Evolutionary conservation across 2,329 filamentous ascomycete species (phyloP).

Genomic region (Fusarium guadeloupense): DNA sequence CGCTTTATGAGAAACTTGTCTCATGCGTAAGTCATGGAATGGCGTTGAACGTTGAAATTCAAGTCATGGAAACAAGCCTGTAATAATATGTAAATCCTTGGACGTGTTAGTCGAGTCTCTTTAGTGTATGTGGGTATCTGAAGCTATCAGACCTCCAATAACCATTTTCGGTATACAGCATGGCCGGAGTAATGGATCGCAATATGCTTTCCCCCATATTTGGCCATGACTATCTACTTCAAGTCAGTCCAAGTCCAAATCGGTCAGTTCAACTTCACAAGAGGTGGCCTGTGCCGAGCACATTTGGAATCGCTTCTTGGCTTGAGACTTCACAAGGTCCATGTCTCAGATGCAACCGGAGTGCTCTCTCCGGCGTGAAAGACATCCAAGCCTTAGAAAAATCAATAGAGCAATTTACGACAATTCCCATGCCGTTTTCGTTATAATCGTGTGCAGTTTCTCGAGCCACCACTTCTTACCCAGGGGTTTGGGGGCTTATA

Average conservation of each 20-base stretch:
- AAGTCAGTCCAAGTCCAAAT: neutral
- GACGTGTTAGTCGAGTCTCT: too few species aligned
- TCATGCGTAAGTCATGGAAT: neutral
- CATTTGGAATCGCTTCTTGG: neutral
- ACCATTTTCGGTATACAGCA: too few species aligned
- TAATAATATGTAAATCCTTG: too few species aligned
- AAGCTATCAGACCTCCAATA: too few species aligned
- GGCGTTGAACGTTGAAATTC: too few species aligned
- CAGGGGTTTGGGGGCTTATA: neutral
- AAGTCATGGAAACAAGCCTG: too few species aligned
- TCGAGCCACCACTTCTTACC: neutral
- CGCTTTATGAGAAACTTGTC: neutral
- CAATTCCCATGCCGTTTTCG: constrained; percentile 5
- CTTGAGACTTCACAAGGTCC: constrained; percentile 8
- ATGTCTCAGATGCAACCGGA: constrained; percentile 20
- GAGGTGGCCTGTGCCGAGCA: neutral
- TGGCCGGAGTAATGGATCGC: too few species aligned
- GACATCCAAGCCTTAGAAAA: neutral
- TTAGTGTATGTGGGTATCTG: too few species aligned
- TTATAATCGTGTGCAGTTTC: neutral
- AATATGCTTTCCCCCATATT: too few species aligned
- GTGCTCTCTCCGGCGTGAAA: constrained; percentile 10
- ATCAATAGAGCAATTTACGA: constrained; percentile 5
- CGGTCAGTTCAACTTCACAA: neutral
- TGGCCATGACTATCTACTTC: too few species aligned